Conservation (phyloP, 768 basidiomycete genomes). For the Phlegmacium glaucopus region DNA sequence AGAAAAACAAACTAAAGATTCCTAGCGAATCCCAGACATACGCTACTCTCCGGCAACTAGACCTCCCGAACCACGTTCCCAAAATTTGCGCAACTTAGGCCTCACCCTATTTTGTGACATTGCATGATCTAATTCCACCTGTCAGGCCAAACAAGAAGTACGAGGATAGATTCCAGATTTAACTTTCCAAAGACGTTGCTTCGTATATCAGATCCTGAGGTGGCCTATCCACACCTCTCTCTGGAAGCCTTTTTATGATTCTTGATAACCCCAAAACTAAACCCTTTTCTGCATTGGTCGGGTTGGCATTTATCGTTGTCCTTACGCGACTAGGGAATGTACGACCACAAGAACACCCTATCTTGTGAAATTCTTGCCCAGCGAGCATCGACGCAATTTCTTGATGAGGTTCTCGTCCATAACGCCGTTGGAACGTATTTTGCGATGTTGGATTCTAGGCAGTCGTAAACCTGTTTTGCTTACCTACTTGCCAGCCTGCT, state of each 20-base stretch:
- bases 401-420: conserved; percentile 13
- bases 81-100: conserved; percentile 18
- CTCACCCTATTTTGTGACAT: conserved; percentile 16
- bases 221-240: conserved; percentile 1
- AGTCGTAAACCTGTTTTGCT: not conserved
- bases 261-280: conserved; percentile 34
- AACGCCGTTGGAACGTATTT: conserved; percentile 7
- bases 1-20: conserved; percentile 17
- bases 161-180: not conserved
- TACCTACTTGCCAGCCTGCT: conserved; percentile 5
- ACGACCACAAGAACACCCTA: conserved; percentile 1
- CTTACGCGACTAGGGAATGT: not conserved
- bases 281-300: conserved; percentile 1
- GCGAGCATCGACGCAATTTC: conserved; percentile 11
- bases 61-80: conserved; percentile 15
- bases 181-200: not conserved
- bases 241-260: conserved; percentile 27
- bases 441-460: not conserved
- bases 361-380: conserved; percentile 2
- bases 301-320: not conserved
- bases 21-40: conserved; percentile 29
- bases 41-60: conserved; percentile 14
- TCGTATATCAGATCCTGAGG: conserved; percentile 7
- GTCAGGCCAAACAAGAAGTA: conserved; percentile 6
- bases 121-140: conserved; percentile 23